Evolutionary conservation across 2,329 filamentous ascomycete genomes (phyloP), one percentile per base, ranked within the genome.

Genomic region (Grosmannia huntii): DNA sequence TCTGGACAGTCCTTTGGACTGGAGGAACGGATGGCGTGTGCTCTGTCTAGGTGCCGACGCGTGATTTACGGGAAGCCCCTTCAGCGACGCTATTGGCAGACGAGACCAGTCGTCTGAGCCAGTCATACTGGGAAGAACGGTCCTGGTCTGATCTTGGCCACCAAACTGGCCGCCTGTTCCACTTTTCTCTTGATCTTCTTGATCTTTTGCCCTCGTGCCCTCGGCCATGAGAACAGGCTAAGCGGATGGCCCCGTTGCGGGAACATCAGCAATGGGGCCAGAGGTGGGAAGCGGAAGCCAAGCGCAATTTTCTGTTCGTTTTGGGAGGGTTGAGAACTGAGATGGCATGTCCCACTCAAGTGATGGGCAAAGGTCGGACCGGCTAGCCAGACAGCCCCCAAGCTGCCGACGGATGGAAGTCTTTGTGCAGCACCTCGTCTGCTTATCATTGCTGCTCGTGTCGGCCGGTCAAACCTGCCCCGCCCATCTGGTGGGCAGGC

Each of bases 31-130:
- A 58, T 65, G 64, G 64, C 52, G 55, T 62, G 65, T 64, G 63
- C 64, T 57, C 50, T 33, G n/a, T 4, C 49, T 46, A 59, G 56
- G 28, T 58, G 62, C 60, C 60, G 54, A 46, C 55, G 61, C 63
- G 64, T 65, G 64, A 67, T 63, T 60, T 60, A 31, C 31, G 50
- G 60, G 56, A 55, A 53, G 51, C 58, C 48, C 28, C 54, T 62
- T 62, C 55, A 54, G 59, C 59, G 53, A 57, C 63, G 62, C 61
- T 59, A 69, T 70, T 70, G 68, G 68, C 61, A 66, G 62, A 58
- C 25, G 14, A 0, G 36, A 19, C 16, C 11, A 31, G 36, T 36
- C 25, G 10, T 36, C 38, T 56, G 55, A 60, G 58, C 64, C 63
- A 64, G 56, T 65, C 62, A 63, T 57, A 54, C 56, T 53, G 59